Evolutionary conservation across 768 basidiomycete species (phyloP).

Genomic region (Polyporus arcularius): DNA sequence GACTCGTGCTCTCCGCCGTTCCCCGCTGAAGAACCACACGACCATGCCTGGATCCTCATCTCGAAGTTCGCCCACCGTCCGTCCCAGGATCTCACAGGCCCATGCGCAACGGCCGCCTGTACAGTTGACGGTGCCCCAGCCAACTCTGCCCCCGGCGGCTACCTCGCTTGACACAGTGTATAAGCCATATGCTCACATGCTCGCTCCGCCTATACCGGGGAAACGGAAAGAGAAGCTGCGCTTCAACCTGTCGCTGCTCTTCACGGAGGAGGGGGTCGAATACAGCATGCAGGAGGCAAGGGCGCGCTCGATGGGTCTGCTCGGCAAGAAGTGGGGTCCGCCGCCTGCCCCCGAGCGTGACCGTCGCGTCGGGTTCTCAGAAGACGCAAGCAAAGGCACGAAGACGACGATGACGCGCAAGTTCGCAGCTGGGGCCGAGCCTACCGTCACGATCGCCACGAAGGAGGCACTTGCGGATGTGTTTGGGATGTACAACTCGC

Average conservation of each 20-base stretch:
- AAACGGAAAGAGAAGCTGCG: slow-evolving; percentile 72
- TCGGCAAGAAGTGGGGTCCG: slow-evolving; percentile 84
- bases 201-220: slow-evolving; percentile 65
- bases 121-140: too few relatives aligned
- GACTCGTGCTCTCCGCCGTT: slow-evolving; percentile 31
- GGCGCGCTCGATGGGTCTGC: slow-evolving; percentile 77
- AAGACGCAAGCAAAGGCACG: slow-evolving; percentile 44
- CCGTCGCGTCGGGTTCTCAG: slow-evolving; percentile 57
- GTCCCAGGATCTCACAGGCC: neutral
- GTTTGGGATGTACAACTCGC: slow-evolving; percentile 94
- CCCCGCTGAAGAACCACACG: slow-evolving; percentile 40
- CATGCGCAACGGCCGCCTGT: too few relatives aligned
- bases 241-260: slow-evolving; percentile 69
- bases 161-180: slow-evolving; percentile 24
- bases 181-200: slow-evolving; percentile 69
- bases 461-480: slow-evolving; percentile 94
- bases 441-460: slow-evolving; percentile 95
- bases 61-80: slow-evolving; percentile 19
- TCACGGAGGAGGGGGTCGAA: slow-evolving; percentile 76
- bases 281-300: slow-evolving; percentile 85
- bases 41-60: slow-evolving; percentile 35
- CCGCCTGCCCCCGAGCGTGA: slow-evolving; percentile 45
- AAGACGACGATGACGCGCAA: slow-evolving; percentile 42
- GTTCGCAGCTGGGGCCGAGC: slow-evolving; percentile 54
- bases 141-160: neutral